These are phyloP conservation scores for Sporothrix mexicana DNA, from an alignment of 2,329 filamentous ascomycete genomes.

Conservation along the genomic window DNA sequence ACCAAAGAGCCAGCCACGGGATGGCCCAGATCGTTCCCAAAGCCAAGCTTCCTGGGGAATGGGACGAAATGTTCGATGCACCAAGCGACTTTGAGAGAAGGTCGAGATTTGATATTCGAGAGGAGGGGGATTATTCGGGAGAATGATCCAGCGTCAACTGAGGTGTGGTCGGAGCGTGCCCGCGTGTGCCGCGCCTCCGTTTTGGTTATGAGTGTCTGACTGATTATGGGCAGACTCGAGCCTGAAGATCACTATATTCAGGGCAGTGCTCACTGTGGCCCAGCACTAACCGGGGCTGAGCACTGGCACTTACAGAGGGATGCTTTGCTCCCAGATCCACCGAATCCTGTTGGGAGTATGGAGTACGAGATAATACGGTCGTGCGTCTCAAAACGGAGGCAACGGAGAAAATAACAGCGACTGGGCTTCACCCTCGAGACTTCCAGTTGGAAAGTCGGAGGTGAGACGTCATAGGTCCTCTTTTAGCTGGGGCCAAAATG, in stretches of 20 bases:
- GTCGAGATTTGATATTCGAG: not conserved
- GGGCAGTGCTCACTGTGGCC: not conserved
- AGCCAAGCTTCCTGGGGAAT: conserved; percentile 21
- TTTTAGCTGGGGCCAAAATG: not conserved
- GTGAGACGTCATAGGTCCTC: conserved; percentile 29
- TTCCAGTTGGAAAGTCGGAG: not conserved
- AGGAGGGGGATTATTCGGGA: not conserved
- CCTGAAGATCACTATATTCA: not conserved
- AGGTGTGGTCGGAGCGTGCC: not conserved
- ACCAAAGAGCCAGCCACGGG: conserved; percentile 1
- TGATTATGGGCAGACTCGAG: conserved; percentile 5
- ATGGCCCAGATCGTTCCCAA: conserved; percentile 9
- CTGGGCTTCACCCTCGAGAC: too few species aligned
- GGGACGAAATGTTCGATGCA: not conserved
- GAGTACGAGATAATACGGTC: too few species aligned
- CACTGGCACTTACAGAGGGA: too few species aligned
- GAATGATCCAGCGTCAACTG: conserved; percentile 5
- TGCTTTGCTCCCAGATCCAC: too few species aligned
- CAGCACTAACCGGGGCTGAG: not conserved
- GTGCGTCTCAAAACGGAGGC: not conserved
- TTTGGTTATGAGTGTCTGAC: not conserved
- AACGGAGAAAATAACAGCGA: not conserved
- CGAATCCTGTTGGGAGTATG: not conserved
- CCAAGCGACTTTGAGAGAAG: not conserved
- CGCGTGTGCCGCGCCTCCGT: conserved; percentile 16